Evolutionary conservation across 257 asterid species (phyloP), one percentile per base, ranked within the genome.

Genomic region (Oldenlandia corymbosa): DNA sequence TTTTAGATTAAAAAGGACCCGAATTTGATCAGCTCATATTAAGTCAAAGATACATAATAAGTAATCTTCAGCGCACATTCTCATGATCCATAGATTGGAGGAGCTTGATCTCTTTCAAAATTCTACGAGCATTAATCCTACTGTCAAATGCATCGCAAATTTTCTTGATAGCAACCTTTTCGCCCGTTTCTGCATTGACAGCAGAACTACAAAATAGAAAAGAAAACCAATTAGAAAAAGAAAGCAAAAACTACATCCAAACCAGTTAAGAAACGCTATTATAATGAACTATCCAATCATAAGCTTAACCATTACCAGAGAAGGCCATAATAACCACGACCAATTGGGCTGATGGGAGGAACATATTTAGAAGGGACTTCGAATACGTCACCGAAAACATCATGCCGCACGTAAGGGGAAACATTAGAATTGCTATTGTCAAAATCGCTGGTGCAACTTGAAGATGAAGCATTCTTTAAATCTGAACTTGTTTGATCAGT

Each of bases 261-360:
- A n/a, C n/a, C n/a, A n/a, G n/a, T n/a, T n/a, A n/a, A n/a, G n/a
- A n/a, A n/a, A n/a, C n/a, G n/a, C n/a, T n/a, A n/a, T n/a, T n/a
- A n/a, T n/a, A n/a, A n/a, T n/a, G 52, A 72, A 17, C 0, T 10
- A 52, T 47, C 30, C 10, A 49, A 26, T 50, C 50, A 56, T 9
- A 34, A 34, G 9, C 4, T 34, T 34, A 17, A 41, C 4, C 9
- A 56, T 54, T 71, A 89, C 97, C 97, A 87, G 66, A 90, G 94
- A 71, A 90, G 86, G 75, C 97, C 97, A 53, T 81, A 90, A 67
- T 95, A 91, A 39, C 97, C 97, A 20, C 97, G 94, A 17, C 97
- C 97, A 65, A 90, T 80, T 20, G 97, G 97, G 28, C 91, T 84
- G 60, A 90, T 81, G 5, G 97, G 97, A 24, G 97, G 95, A 18